Evolutionary conservation across 202 grass and related monocot genomes (phyloP).

Genomic region (Bolboschoenoplectus hybrid): DNA sequence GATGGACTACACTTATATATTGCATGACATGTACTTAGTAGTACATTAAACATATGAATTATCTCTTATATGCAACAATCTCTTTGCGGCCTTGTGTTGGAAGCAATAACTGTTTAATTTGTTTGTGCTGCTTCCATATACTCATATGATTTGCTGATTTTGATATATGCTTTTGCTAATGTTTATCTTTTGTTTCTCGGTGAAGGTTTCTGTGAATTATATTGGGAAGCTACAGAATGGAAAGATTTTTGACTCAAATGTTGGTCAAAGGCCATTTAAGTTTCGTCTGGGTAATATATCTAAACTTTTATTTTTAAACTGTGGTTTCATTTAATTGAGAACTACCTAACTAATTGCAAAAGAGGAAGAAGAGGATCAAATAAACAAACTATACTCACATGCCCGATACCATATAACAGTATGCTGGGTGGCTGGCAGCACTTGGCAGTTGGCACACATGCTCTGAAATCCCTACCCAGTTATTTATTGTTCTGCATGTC

Average conservation of each 20-base stretch:
- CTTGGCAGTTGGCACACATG: neutral
- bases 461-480: neutral
- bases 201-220: conserved; percentile 85
- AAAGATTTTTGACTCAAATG: conserved; percentile 83
- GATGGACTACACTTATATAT: neutral
- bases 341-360: neutral
- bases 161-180: conserved; percentile 16
- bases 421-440: neutral
- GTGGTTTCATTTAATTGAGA: neutral
- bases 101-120: neutral
- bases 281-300: conserved; percentile 77
- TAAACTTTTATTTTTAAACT: conserved; percentile 3
- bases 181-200: conserved; percentile 15
- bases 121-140: conserved; percentile 16
- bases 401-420: neutral
- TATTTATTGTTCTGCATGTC: neutral
- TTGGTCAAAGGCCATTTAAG: conserved; percentile 61
- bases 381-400: neutral
- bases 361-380: neutral
- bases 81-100: neutral
- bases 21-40: neutral
- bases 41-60: neutral
- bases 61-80: neutral
- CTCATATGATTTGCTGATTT: neutral
- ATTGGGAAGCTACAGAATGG: conserved; percentile 75